A percentile compares a stretch with the other conserved stretches of the same genome.
Conservation (phyloP, 2,329 filamentous ascomycete genomes). For the Orbilia blumenaviensis region DNA sequence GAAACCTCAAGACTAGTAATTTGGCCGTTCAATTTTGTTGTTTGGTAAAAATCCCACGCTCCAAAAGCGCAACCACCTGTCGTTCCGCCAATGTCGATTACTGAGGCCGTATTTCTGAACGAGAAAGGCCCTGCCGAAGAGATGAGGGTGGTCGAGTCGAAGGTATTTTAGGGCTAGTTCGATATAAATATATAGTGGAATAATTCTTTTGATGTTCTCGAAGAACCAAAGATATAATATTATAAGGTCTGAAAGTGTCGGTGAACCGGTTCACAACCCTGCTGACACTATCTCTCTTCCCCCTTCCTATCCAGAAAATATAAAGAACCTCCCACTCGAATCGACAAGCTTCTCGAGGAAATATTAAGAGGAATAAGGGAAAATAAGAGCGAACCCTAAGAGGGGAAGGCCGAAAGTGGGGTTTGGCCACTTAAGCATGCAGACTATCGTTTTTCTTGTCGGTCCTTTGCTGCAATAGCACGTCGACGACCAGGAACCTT, state of each 20-base stretch:
- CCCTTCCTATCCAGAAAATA: constrained; percentile 50
- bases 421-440: constrained; percentile 55
- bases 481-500: constrained; percentile 38
- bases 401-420: constrained; percentile 51
- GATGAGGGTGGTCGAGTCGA: constrained; percentile 14
- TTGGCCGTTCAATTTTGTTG: constrained; percentile 50
- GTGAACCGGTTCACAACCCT: constrained; percentile 33
- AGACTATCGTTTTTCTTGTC: constrained; percentile 41
- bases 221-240: neutral
- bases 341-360: constrained; percentile 41
- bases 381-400: constrained; percentile 29
- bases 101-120: constrained; percentile 1
- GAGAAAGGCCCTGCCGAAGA: constrained; percentile 19
- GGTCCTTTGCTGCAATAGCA: constrained; percentile 27
- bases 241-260: constrained; percentile 17
- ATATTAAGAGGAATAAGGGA: constrained; percentile 34
- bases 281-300: constrained; percentile 25
- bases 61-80: constrained; percentile 8
- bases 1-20: constrained; percentile 50
- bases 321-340: constrained; percentile 50
- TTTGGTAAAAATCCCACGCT: constrained; percentile 38
- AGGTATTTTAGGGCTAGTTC: constrained; percentile 13
- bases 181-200: constrained; percentile 26
- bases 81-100: constrained; percentile 14
- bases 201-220: neutral